Conservation (phyloP, 768 basidiomycete genomes). For the Boletales sp. region DNA sequence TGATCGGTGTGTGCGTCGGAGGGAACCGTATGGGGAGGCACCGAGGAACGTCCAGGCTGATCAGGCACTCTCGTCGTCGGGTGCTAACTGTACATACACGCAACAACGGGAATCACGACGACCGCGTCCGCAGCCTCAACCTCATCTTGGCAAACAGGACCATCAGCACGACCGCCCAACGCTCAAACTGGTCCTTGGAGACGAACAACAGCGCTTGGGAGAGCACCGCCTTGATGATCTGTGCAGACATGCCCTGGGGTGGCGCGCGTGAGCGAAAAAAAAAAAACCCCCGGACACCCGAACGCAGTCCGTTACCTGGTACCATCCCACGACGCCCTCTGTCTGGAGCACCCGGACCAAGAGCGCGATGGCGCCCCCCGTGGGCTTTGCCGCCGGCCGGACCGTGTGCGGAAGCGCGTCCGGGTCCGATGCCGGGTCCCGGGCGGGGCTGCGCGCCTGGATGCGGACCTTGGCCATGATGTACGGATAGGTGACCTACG, state of each 20-base stretch:
- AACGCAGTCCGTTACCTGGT: conserved; percentile 60
- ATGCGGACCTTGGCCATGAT: conserved; percentile 97
- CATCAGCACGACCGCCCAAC: conserved; percentile 75
- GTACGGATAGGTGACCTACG: conserved; percentile 95
- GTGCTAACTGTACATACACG: too few species aligned
- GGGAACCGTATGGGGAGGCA: too few species aligned
- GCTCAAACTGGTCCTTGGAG: conserved; percentile 96
- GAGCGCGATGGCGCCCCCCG: conserved; percentile 77
- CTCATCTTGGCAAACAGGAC: conserved; percentile 40
- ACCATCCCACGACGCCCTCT: conserved; percentile 91
- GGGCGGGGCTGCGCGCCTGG: conserved; percentile 73
- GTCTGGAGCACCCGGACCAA: conserved; percentile 65
- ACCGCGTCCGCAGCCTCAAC: too few species aligned
- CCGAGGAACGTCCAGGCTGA: too few species aligned
- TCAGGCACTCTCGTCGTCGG: too few species aligned
- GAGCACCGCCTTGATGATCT: conserved; percentile 92
- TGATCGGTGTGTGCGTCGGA: too few species aligned
- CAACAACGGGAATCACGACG: too few species aligned
- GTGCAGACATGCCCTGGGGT: conserved; percentile 89
- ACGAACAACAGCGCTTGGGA: conserved; percentile 95
- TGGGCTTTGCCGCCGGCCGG: conserved; percentile 37
- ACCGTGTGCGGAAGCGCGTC: conserved; percentile 16
- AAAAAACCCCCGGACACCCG: not conserved
- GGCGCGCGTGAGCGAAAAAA: too few species aligned
- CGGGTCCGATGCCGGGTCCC: conserved; percentile 30